Evolutionary conservation across 2,329 filamentous ascomycete species (phyloP).

Genomic region (Pseudogymnoascus sp.): DNA sequence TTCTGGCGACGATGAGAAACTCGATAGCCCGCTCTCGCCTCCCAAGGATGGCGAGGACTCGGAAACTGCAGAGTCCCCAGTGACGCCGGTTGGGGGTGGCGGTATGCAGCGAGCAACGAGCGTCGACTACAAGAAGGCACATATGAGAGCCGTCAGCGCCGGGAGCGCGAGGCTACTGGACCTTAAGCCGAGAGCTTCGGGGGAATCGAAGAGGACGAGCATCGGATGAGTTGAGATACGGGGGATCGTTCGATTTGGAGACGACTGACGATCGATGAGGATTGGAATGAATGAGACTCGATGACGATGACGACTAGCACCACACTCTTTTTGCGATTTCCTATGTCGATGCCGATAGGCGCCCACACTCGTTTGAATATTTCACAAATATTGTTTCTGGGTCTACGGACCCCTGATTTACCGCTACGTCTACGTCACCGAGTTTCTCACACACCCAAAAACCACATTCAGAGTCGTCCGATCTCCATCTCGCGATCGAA

Average conservation of each 20-base stretch:
- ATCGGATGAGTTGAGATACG: conserved; percentile 16
- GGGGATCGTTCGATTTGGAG: conserved; percentile 3
- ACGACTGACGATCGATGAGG: conserved; percentile 3
- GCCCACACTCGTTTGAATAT: conserved; percentile 26
- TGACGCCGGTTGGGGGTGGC: not conserved
- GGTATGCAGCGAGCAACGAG: conserved; percentile 59
- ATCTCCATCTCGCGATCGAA: not conserved
- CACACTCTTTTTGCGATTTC: conserved; percentile 25
- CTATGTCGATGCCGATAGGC: conserved; percentile 16
- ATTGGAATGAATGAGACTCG: conserved; percentile 4
- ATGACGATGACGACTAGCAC: conserved; percentile 23
- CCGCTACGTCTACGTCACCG: not conserved
- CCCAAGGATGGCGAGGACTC: conserved; percentile 16
- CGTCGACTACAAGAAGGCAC: conserved; percentile 51
- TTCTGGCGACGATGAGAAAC: conserved; percentile 15
- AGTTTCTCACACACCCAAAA: not conserved
- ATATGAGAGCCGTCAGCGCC: conserved; percentile 64
- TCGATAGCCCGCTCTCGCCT: conserved; percentile 28
- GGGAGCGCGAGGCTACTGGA: conserved; percentile 70
- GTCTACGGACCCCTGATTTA: not conserved
- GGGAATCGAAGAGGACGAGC: conserved; percentile 37
- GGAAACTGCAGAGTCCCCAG: conserved; percentile 11
- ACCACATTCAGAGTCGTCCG: not conserved
- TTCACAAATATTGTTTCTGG: conserved; percentile 3
- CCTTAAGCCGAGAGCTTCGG: conserved; percentile 47